These are phyloP conservation scores for Tephrocybe rancida DNA, from an alignment of 768 basidiomycete genomes.

Conservation along the genomic window DNA sequence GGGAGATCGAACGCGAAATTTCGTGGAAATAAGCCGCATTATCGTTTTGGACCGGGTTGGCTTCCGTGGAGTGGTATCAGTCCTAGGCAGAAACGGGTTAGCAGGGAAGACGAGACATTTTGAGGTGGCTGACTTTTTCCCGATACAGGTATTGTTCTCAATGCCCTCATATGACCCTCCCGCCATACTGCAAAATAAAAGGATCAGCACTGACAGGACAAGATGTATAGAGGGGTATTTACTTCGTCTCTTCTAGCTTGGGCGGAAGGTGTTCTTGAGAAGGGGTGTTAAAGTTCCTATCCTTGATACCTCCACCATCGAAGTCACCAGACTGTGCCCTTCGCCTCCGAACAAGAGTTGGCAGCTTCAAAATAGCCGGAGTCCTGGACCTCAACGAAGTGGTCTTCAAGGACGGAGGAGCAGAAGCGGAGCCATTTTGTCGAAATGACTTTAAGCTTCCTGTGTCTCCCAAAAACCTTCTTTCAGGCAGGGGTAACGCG, in stretches of 20 bases:
- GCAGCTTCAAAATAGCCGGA: slow-evolving; percentile 13
- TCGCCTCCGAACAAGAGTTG: slow-evolving; percentile 21
- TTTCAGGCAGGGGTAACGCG: slow-evolving; percentile 1
- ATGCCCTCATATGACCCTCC: not conserved
- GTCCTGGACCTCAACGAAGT: slow-evolving; percentile 25
- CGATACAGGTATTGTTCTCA: slow-evolving; percentile 1
- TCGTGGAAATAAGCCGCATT: slow-evolving; percentile 35
- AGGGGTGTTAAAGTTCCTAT: slow-evolving; percentile 11
- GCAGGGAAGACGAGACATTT: not conserved
- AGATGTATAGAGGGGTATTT: not conserved
- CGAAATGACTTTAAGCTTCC: slow-evolving; percentile 25
- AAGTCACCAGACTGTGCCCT: slow-evolving; percentile 6
- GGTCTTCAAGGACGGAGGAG: slow-evolving; percentile 22
- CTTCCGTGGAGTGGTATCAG: slow-evolving; percentile 15
- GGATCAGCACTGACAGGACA: not conserved
- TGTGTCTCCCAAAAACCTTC: slow-evolving; percentile 23
- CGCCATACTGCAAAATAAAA: not conserved
- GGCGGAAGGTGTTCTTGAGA: not conserved
- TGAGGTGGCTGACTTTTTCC: slow-evolving; percentile 7
- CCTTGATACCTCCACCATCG: slow-evolving; percentile 4
- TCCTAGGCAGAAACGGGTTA: slow-evolving; percentile 6
- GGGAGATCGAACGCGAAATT: slow-evolving; percentile 23
- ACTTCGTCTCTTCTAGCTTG: slow-evolving; percentile 14
- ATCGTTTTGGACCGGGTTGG: slow-evolving; percentile 32
- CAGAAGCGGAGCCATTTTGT: slow-evolving; percentile 13